These are phyloP conservation scores for Saccharomycopsis amapae DNA, from an alignment of 805 yeast genomes.

Conservation along the genomic window DNA sequence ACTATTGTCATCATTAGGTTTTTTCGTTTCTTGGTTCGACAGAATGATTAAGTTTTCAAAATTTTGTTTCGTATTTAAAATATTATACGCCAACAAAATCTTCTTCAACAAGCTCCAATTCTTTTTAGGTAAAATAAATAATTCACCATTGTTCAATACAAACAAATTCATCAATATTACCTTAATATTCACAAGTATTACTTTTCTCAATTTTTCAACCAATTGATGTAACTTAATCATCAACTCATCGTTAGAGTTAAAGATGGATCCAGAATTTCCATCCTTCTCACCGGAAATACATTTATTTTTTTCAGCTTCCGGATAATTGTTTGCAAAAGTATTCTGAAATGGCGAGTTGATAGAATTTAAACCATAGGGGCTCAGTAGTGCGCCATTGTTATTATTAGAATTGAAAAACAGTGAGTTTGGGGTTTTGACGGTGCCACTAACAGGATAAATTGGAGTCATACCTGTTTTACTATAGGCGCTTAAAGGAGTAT, in stretches of 20 bases:
- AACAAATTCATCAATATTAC: conserved; percentile 18
- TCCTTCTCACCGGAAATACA: neutral
- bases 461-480: neutral
- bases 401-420: neutral
- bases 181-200: conserved; percentile 11
- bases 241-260: neutral
- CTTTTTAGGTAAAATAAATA: conserved; percentile 18
- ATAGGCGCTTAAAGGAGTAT: neutral
- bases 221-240: neutral
- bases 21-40: neutral
- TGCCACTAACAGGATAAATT: neutral
- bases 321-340: neutral
- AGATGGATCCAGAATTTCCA: neutral
- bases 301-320: neutral
- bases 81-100: conserved; percentile 15
- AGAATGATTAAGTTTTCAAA: neutral
- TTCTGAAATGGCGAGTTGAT: conserved; percentile 10
- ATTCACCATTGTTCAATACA: conserved; percentile 18
- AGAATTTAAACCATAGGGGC: conserved; percentile 19
- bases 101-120: conserved; percentile 16
- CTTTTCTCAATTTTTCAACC: conserved; percentile 4
- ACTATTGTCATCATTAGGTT: neutral
- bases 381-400: conserved; percentile 4
- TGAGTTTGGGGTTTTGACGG: neutral
- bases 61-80: conserved; percentile 14